These are phyloP conservation scores for Pisolithus microcarpus DNA, from an alignment of 768 basidiomycete genomes.

Conservation along the genomic window DNA sequence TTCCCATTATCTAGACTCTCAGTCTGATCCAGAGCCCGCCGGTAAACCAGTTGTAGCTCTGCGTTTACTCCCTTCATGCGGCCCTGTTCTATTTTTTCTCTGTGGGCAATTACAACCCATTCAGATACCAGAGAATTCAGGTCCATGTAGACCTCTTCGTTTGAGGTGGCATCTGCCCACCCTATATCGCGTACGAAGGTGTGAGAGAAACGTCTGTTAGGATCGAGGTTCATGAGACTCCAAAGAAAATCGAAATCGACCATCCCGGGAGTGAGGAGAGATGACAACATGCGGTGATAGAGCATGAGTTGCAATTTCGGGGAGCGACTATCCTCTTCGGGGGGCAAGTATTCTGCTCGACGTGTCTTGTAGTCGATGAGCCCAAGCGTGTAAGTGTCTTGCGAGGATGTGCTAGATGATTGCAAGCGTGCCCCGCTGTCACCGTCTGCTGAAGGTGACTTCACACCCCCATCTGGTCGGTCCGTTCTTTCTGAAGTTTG, in stretches of 20 bases:
- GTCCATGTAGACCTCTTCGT: constrained; percentile 14
- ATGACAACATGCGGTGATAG: constrained; percentile 59
- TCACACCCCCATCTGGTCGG: not conserved
- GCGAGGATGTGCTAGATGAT: not conserved
- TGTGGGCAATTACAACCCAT: constrained; percentile 25
- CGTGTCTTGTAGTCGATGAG: constrained; percentile 72
- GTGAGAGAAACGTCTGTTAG: constrained; percentile 40
- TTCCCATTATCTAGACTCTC: not conserved
- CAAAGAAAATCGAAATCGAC: constrained; percentile 53
- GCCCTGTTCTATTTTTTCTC: constrained; percentile 9
- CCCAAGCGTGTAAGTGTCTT: constrained; percentile 28
- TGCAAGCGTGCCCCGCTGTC: not conserved
- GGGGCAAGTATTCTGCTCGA: constrained; percentile 40
- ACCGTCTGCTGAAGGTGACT: constrained; percentile 4
- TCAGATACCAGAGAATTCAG: constrained; percentile 25
- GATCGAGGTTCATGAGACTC: constrained; percentile 38
- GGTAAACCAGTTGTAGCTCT: constrained; percentile 37
- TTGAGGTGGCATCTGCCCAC: constrained; percentile 15
- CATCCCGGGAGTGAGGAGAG: constrained; percentile 35
- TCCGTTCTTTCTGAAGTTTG: constrained; percentile 1
- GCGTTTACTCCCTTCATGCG: constrained; percentile 26
- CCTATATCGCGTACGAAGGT: constrained; percentile 35
- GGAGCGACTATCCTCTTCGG: constrained; percentile 48
- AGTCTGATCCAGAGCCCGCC: constrained; percentile 12
- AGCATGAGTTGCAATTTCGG: constrained; percentile 72